Evolutionary conservation across 2,329 filamentous ascomycete species (phyloP), one percentile per base, ranked within the genome.

Genomic region (Colletotrichum sidae): DNA sequence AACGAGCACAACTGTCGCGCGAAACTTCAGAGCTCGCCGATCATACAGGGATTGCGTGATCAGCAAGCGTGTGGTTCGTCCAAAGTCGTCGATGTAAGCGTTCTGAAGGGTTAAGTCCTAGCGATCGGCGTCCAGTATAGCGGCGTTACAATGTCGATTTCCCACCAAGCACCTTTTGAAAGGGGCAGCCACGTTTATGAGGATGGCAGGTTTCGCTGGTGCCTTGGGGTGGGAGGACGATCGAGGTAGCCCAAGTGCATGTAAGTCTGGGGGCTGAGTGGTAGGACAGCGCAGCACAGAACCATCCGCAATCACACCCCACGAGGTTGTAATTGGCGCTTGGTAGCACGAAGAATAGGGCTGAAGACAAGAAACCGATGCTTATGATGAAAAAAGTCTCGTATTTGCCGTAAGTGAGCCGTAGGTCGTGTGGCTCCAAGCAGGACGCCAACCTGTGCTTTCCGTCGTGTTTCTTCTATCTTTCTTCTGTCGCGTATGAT

Each of bases 231-330:
- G 45, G 17, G 45, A 59, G 37, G 39, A 54, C 41, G 50, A 62
- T 58, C 50, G 55, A 63, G 66, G 67, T 56, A 50, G 53, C 56
- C 52, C 56, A 51, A 59, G 42, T 47, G 57, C 45, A 52, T 39
- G 58, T 55, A 38, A 51, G 45, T 54, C 50, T 49, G 44, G 53
- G 65, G 66, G 63, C 66, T 59, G 58, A 67, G 66, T 53, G n/a
- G 37, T 39, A 44, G 59, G 44, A 66, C 55, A 66, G 50, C 63
- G 52, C 50, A 62, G 54, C 53, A 54, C 57, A 45, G 62, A 35
- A 60, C 37, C 46, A 61, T 33, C 41, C 66, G 52, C 55, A 65
- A 38, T 64, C 60, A 69, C 63, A 68, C 63, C 42, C 58, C 52
- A 52, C 46, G 35, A 55, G 34, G 37, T 42, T 37, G 11, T 4